Evolutionary conservation across 139 green algal species (phyloP), one percentile per base, ranked within the genome.

Genomic region (Chlorella vulgaris): DNA sequence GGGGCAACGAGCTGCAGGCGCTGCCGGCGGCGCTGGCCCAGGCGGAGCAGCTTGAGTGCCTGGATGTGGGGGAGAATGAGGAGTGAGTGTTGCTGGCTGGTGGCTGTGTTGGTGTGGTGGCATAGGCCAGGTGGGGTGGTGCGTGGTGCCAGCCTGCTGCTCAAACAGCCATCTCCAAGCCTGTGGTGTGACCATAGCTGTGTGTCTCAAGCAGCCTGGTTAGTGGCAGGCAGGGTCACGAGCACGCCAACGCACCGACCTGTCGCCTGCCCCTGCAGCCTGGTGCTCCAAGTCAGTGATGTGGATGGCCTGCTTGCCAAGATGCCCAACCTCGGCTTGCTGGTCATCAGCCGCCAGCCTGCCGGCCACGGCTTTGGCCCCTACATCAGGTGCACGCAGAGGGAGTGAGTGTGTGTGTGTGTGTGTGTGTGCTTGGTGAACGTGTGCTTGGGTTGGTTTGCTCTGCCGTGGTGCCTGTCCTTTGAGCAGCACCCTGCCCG

Each of bases 11-110:
- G n/a, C 74, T 81, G 74, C 40, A 28, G 40, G 26, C 40, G n/a
- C 74, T 81, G 74, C 74, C 74, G 7, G 38, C 58, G n/a, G 74
- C 39, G 10, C 74, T 81, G 74, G 74, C 60, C 1, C 39, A 43
- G 13, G 74, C 74, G 26, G 2, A 28, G 1, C 60, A 81, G 5
- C 58, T 81, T 5, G 58, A 70, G 60, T 6, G 21, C 21, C n/a
- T 81, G 35, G 74, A 81, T 42, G 31, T 40, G 15, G 74, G 74
- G 6, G 74, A 81, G 60, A 73, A 71, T 38, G 38, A 73, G 38
- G 74, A 35, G 74, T 78, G 33, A 78, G 71, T 68, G 21, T 7
- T 29, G 26, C 62, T 69, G 7, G 39, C 29, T 33, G 29, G 1
- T 29, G 1, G 26, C 7, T 15, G 21, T 7, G 38, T 55, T 35